A percentile compares a stretch with the other conserved stretches of the same genome.
Conservation (phyloP, 2,329 filamentous ascomycete species). For the Phoma herbarum region DNA sequence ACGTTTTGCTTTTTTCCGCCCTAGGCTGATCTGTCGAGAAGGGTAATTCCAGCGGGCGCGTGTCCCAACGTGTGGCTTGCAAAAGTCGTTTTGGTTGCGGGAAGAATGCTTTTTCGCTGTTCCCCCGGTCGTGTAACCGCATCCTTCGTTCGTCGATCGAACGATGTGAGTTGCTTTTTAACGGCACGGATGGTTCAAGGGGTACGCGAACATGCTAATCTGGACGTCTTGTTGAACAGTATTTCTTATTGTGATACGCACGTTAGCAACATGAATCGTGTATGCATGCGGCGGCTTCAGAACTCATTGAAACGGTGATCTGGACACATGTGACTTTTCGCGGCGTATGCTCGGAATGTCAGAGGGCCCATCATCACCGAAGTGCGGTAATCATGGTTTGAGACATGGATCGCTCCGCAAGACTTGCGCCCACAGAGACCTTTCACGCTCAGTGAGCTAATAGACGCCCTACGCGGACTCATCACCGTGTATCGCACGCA, state of each 20-base stretch:
- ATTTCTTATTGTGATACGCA: conserved; percentile 22
- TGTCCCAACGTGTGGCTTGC: conserved; percentile 17
- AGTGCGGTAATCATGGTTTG: background rate
- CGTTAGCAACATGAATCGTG: conserved; percentile 15
- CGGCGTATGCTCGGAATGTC: background rate
- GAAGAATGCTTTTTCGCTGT: conserved; percentile 20
- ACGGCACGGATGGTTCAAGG: conserved; percentile 17
- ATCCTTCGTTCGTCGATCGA: conserved; percentile 20
- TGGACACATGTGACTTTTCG: conserved; percentile 1
- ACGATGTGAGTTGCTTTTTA: conserved; percentile 22
- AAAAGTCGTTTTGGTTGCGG: conserved; percentile 10
- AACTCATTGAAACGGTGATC: conserved; percentile 12
- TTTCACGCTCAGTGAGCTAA: conserved; percentile 1
- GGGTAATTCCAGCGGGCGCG: conserved; percentile 20
- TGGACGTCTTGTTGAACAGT: conserved; percentile 17
- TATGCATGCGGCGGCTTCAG: conserved; percentile 6
- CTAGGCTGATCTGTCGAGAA: conserved; percentile 9
- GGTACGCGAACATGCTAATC: conserved; percentile 21
- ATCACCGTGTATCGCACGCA: conserved; percentile 1
- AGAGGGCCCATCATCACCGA: background rate
- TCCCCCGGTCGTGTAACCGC: conserved; percentile 24
- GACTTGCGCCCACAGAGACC: background rate
- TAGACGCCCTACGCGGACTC: conserved; percentile 5
- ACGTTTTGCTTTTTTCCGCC: conserved; percentile 16
- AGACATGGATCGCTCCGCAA: background rate